phyloP scores from a whole-genome alignment of 768 basidiomycete genomes.

The Kwoniella sp. region DNA sequence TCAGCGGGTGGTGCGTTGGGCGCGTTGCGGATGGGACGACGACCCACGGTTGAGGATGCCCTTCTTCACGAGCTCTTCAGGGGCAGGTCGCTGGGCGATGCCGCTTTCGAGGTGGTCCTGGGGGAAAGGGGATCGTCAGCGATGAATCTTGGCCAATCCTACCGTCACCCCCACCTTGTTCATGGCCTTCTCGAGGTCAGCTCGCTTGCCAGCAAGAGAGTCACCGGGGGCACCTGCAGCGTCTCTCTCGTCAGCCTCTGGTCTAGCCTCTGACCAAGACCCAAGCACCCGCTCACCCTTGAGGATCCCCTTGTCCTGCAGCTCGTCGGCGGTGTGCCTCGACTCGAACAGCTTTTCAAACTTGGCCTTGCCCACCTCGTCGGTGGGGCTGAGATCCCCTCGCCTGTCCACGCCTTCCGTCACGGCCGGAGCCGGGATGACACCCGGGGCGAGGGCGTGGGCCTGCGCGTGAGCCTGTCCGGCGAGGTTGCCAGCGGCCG shows the following conservation, averaged over 20 bases:
- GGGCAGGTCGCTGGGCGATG: slow-evolving; percentile 59
- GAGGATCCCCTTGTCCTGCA: slow-evolving; percentile 67
- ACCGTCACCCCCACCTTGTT: slow-evolving; percentile 56
- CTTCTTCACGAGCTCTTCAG: slow-evolving; percentile 62
- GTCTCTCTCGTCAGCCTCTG: neutral
- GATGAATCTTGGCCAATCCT: neutral
- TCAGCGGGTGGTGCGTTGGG: neutral
- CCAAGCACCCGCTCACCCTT: slow-evolving; percentile 55
- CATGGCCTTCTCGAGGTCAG: slow-evolving; percentile 61
- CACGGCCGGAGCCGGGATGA: slow-evolving; percentile 38
- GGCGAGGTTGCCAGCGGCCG: slow-evolving; percentile 29
- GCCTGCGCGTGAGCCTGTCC: slow-evolving; percentile 44
- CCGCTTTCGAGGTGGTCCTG: slow-evolving; percentile 65
- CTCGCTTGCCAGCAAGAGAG: slow-evolving; percentile 61
- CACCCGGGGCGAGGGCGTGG: slow-evolving; percentile 34
- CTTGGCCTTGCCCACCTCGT: slow-evolving; percentile 39
- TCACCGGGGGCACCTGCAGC: slow-evolving; percentile 62
- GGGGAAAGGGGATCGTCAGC: neutral
- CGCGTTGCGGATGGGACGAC: neutral
- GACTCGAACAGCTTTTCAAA: slow-evolving; percentile 59
- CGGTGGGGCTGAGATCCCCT: slow-evolving; percentile 35
- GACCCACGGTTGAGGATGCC: slow-evolving; percentile 59
- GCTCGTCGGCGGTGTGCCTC: slow-evolving; percentile 60
- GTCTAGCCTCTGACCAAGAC: neutral
- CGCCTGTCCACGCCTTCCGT: slow-evolving; percentile 31